Conservation (phyloP, 2,329 filamentous ascomycete genomes). For the Aspergillus sojae region DNA sequence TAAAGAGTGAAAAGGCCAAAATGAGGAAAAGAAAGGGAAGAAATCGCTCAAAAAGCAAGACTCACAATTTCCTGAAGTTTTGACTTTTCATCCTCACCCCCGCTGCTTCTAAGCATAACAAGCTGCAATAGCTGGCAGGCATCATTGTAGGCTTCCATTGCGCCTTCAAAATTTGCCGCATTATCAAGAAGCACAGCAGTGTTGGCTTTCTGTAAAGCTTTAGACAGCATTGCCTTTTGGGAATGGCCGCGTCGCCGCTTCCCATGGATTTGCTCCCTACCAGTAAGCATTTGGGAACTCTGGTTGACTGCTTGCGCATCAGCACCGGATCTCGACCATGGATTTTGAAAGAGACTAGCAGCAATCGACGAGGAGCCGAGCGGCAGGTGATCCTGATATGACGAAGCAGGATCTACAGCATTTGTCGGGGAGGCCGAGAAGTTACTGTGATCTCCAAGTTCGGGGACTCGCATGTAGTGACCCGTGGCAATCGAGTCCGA, state of each 20-base stretch:
- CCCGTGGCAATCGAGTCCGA: slow-evolving; percentile 3
- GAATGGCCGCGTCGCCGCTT: slow-evolving; percentile 57
- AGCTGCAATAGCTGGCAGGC: slow-evolving; percentile 86
- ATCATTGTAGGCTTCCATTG: slow-evolving; percentile 86
- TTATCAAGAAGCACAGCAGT: slow-evolving; percentile 95
- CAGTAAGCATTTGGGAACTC: slow-evolving; percentile 28
- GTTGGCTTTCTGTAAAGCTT: slow-evolving; percentile 91
- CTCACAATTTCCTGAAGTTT: slow-evolving; percentile 93
- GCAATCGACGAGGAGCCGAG: slow-evolving; percentile 17
- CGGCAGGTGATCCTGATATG: slow-evolving; percentile 21
- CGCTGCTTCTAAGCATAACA: slow-evolving; percentile 81
- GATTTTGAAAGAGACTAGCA: slow-evolving; percentile 16
- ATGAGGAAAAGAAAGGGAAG: background rate
- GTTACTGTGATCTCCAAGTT: slow-evolving; percentile 1
- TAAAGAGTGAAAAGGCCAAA: slow-evolving; percentile 11
- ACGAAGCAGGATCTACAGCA: slow-evolving; percentile 1
- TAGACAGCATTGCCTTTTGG: slow-evolving; percentile 96
- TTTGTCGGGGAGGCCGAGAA: slow-evolving; percentile 7
- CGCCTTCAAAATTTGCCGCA: slow-evolving; percentile 90
- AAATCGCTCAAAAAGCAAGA: slow-evolving; percentile 23
- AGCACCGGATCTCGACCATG: slow-evolving; percentile 10
- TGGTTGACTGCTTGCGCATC: slow-evolving; percentile 1
- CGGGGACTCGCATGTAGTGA: slow-evolving; percentile 1
- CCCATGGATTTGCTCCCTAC: slow-evolving; percentile 30
- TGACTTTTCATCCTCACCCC: slow-evolving; percentile 75